A percentile compares a stretch with the other conserved stretches of the same genome.
Evolutionary conservation across 179 eudicot species (phyloP).

Genomic region (Beta corolliflora): DNA sequence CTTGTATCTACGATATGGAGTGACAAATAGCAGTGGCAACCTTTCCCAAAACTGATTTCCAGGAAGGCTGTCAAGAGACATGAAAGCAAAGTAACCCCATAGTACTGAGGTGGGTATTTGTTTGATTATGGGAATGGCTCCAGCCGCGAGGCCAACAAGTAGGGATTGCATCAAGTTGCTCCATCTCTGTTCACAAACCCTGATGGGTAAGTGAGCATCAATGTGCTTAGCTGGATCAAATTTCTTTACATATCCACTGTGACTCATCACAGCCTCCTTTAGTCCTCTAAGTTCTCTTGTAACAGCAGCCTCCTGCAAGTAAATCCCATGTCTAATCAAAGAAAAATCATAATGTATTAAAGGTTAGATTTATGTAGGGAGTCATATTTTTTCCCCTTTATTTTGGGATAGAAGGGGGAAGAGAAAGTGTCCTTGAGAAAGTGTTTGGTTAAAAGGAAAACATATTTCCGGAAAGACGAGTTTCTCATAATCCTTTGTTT

Average conservation of each 20-base stretch:
- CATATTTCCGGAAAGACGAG: too few relatives aligned
- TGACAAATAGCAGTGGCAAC: slow-evolving; percentile 55
- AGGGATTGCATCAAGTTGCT: slow-evolving; percentile 80
- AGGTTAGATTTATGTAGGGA: neutral
- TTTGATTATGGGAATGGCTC: slow-evolving; percentile 68
- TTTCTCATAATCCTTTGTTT: too few relatives aligned
- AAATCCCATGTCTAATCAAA: neutral
- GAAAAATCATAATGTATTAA: neutral
- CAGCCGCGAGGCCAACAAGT: slow-evolving; percentile 53
- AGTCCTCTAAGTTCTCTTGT: slow-evolving; percentile 58
- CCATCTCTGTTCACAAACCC: slow-evolving; percentile 83
- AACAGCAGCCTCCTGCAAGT: slow-evolving; percentile 32
- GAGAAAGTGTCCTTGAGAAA: too few relatives aligned
- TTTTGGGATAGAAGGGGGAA: too few relatives aligned
- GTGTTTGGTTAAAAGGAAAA: too few relatives aligned
- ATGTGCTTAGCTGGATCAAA: slow-evolving; percentile 61
- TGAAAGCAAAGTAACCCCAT: slow-evolving; percentile 96
- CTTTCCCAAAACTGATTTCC: slow-evolving; percentile 98
- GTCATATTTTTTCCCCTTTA: too few relatives aligned
- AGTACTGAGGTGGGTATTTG: slow-evolving; percentile 88
- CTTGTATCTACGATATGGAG: slow-evolving; percentile 75
- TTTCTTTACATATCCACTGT: slow-evolving; percentile 43
- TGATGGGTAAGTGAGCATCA: slow-evolving; percentile 78
- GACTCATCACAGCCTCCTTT: slow-evolving; percentile 60
- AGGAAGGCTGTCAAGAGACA: slow-evolving; percentile 93